Evolutionary conservation across 1,284 basidiomycete species (phyloP), one percentile per base, ranked within the genome.

Genomic region (Somion occarium): DNA sequence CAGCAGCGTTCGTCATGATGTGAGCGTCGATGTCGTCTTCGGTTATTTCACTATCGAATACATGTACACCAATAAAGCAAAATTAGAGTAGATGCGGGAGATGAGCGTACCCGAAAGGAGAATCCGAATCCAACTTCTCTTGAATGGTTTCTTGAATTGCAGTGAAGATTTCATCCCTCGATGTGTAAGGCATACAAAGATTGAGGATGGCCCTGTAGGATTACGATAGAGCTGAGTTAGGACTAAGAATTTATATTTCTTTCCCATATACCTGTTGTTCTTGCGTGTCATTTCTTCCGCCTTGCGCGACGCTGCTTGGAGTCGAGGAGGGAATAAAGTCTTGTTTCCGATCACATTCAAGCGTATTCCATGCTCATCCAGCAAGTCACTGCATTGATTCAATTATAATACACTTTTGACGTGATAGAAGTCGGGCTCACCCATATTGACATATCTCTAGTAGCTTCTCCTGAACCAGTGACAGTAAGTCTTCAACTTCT

Each of bases 121-220:
- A 15, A 34, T n/a, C 70, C 64, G 3, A 67, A 59, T 70, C 61
- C 19, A 83, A 58, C 3, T 79, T 74, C 4, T 76, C 64, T 7
- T 72, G 69, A 11, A 93, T 73, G 12, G 78, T 76, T 0, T 71
- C 71, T 56, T 83, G 70, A 1, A 95, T 79, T 0, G 94, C 88
- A 0, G 80, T 79, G 3, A 90, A 79, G 12, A 99, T 96, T 69
- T 99, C 97, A 63, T 99, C 92, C 38, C 88, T 79, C 2, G 93
- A 90, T 1, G 92, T 80, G 63, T 99, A 99, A 0, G 97, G 91
- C 74, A 96, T 94, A 70, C 93, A 96, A 12, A 99, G 75, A 62
- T 99, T 99, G 42, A 99, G 75, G 30, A 95, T 88, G 1, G 91
- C 88, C 38, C 93, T 96, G 52, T 13, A 42, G 18, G n/a, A 34